phyloP scores from a whole-genome alignment of 1,284 basidiomycete species.

The Trichosporon sp. region DNA sequence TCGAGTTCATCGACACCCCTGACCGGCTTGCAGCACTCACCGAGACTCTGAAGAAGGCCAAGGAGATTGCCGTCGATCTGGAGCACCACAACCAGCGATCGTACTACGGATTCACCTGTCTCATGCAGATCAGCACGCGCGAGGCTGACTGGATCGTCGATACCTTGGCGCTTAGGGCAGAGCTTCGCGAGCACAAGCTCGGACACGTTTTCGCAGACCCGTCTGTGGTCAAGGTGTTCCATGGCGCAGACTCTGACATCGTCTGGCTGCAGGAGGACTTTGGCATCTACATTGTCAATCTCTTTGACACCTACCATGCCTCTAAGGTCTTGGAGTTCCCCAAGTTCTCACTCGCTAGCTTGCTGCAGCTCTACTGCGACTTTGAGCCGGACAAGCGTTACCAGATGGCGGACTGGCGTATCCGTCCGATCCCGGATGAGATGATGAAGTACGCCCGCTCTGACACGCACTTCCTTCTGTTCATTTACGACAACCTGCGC shows the following conservation, averaged over 20 bases:
- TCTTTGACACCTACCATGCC: constrained; percentile 96
- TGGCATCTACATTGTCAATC: constrained; percentile 83
- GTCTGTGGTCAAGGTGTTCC: constrained; percentile 80
- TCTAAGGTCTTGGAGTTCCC: constrained; percentile 79
- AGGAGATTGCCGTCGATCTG: constrained; percentile 86
- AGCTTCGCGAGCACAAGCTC: constrained; percentile 55
- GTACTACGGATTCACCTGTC: constrained; percentile 80
- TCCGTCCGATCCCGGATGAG: constrained; percentile 77
- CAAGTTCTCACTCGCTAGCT: constrained; percentile 70
- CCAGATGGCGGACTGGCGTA: constrained; percentile 94
- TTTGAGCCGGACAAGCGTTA: constrained; percentile 94
- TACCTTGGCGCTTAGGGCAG: constrained; percentile 67
- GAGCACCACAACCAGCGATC: constrained; percentile 86
- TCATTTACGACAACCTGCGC: constrained; percentile 87
- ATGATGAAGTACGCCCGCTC: constrained; percentile 91
- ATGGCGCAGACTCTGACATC: constrained; percentile 91
- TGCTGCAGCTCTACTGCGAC: constrained; percentile 84
- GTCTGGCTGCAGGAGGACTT: constrained; percentile 96
- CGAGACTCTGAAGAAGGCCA: constrained; percentile 58
- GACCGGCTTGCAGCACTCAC: constrained; percentile 60
- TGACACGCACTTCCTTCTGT: constrained; percentile 91
- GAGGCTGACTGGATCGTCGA: constrained; percentile 84
- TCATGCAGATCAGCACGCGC: constrained; percentile 88
- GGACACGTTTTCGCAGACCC: constrained; percentile 73
- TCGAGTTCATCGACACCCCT: constrained; percentile 66